These are phyloP conservation scores for Xylaria hypoxylon DNA, from an alignment of 2,329 filamentous ascomycete genomes.

Conservation along the genomic window DNA sequence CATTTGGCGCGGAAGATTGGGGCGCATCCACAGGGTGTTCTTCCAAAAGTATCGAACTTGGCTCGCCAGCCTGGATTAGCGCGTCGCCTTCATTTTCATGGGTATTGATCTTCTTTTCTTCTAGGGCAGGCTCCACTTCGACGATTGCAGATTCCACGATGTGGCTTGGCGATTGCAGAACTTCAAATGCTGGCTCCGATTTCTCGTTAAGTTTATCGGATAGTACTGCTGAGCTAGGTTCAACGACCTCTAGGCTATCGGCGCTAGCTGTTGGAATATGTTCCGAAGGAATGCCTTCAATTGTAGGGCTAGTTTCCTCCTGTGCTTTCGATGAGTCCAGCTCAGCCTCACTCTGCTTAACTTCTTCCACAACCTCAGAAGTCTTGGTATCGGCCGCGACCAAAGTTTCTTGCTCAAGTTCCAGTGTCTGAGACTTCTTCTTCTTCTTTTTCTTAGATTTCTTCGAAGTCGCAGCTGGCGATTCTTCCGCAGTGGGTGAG, in stretches of 20 bases:
- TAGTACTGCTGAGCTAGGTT: not conserved
- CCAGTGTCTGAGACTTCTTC: conserved; percentile 17
- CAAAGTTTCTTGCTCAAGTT: conserved; percentile 1
- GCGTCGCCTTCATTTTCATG: conserved; percentile 1
- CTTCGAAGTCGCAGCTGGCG: conserved; percentile 25
- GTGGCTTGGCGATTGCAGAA: not conserved
- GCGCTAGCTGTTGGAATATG: not conserved
- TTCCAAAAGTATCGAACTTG: not conserved
- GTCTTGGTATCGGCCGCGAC: not conserved
- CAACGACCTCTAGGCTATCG: conserved; percentile 8
- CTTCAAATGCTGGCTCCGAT: not conserved
- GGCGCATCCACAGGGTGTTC: conserved; percentile 24
- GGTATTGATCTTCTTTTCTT: conserved; percentile 3
- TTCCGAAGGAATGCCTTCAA: conserved; percentile 10
- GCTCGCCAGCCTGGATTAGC: not conserved
- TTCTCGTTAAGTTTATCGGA: not conserved
- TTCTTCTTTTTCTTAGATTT: conserved; percentile 40
- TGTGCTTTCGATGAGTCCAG: conserved; percentile 1
- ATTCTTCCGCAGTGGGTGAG: conserved; percentile 28
- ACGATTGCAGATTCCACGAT: not conserved
- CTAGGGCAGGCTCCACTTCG: not conserved
- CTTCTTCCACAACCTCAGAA: conserved; percentile 9
- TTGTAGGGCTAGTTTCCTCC: not conserved
- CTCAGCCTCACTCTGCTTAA: conserved; percentile 16
- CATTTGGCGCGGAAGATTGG: conserved; percentile 35